Evolutionary conservation across 345 rosid genomes (phyloP).

Genomic region (Streptanthus diversifolius): DNA sequence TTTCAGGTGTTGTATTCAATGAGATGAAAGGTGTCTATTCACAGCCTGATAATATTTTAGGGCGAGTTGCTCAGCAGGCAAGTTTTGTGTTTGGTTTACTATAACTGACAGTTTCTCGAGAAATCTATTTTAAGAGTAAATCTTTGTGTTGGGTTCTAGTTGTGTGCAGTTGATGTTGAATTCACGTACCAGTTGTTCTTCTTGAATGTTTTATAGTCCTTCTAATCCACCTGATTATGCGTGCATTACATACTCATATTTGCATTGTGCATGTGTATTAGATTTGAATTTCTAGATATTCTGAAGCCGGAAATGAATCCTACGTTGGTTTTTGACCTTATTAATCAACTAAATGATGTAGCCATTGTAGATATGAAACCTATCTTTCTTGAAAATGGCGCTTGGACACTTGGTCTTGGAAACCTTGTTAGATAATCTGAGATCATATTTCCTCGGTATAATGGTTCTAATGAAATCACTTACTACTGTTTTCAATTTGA

Average conservation of each 20-base stretch:
- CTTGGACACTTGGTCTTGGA: neutral
- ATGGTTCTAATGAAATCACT: slow-evolving; percentile 8
- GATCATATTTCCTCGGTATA: neutral
- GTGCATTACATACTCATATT: slow-evolving; percentile 1
- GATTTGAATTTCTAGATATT: neutral
- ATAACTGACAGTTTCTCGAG: neutral
- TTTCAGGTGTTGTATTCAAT: slow-evolving; percentile 91
- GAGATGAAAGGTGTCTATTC: slow-evolving; percentile 99
- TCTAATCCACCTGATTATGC: slow-evolving; percentile 8
- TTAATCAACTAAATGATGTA: slow-evolving; percentile 4
- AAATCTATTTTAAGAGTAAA: neutral
- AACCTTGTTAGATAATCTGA: neutral
- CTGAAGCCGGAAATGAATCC: neutral
- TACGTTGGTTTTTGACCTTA: neutral
- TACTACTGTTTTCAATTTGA: slow-evolving; percentile 6
- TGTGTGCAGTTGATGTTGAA: neutral
- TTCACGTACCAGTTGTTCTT: neutral
- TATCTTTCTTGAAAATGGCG: neutral
- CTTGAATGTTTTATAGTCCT: slow-evolving; percentile 12
- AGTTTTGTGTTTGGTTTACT: slow-evolving; percentile 25
- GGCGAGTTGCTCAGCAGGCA: slow-evolving; percentile 78
- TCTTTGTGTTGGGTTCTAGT: neutral
- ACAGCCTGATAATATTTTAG: slow-evolving; percentile 93
- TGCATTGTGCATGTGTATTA: neutral
- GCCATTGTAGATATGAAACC: neutral